Evolutionary conservation across 768 basidiomycete genomes (phyloP).

Genomic region (Boletus fagicola): DNA sequence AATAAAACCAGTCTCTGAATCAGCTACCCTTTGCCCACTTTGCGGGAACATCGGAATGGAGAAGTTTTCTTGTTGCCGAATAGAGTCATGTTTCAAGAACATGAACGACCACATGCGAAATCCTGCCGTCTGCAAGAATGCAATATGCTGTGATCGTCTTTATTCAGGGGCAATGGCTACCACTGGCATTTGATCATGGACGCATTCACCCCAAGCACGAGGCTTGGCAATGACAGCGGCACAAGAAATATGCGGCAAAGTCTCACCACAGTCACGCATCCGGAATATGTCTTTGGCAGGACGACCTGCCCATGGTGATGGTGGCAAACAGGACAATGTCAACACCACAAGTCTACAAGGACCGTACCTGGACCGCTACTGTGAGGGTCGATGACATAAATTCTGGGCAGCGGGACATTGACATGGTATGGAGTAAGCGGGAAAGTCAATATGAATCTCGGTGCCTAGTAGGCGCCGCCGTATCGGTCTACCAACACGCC

Average conservation of each 20-base stretch:
- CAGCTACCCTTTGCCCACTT: background rate
- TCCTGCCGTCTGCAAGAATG: background rate
- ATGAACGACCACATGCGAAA: background rate
- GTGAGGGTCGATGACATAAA: no score
- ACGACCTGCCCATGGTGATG: background rate
- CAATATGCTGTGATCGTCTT: background rate
- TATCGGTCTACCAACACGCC: background rate
- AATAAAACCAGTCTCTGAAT: background rate
- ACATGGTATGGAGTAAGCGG: background rate
- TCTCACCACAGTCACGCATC: slow-evolving; percentile 3
- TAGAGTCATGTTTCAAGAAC: no score
- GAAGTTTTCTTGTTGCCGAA: no score
- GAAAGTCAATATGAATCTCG: background rate
- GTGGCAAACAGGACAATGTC: background rate
- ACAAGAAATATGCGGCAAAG: background rate
- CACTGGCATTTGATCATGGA: background rate
- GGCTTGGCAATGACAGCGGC: background rate
- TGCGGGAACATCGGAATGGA: background rate
- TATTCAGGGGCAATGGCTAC: background rate
- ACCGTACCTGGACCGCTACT: no score
- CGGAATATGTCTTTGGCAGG: background rate
- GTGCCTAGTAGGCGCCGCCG: slow-evolving; percentile 11
- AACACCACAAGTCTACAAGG: background rate
- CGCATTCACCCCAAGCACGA: background rate
- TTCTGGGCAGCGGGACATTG: background rate